Percentiles rank a stretch among this genome's conserved stretches.
Evolutionary conservation across 2,329 filamentous ascomycete genomes (phyloP).

Genomic region (Aspergillus arachidicola): DNA sequence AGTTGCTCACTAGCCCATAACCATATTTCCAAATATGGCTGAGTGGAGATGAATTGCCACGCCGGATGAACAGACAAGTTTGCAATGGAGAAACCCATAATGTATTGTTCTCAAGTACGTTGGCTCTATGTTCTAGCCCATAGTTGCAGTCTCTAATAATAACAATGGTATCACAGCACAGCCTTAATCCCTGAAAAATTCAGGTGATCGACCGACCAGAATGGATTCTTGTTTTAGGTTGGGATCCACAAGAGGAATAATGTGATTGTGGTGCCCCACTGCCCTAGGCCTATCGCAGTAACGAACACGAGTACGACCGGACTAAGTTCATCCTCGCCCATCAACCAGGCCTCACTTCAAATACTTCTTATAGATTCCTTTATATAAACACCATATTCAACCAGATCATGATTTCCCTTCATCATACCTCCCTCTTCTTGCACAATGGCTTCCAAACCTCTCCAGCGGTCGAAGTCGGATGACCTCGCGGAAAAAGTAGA

Average conservation of each 20-base stretch:
- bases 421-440: neutral
- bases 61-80: neutral
- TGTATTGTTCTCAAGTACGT: neutral
- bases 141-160: neutral
- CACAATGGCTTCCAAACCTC: neutral
- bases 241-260: neutral
- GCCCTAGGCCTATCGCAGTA: neutral
- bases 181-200: neutral
- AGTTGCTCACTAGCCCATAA: neutral
- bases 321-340: neutral
- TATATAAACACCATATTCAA: neutral
- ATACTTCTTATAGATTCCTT: neutral
- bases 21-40: neutral
- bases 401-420: neutral
- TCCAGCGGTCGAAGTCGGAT: neutral
- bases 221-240: neutral
- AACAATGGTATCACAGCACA: neutral
- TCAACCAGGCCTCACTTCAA: neutral
- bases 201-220: too few relatives aligned
- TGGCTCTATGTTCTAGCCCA: neutral
- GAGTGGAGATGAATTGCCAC: neutral
- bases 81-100: neutral
- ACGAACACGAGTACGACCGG: neutral
- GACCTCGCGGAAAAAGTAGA: neutral
- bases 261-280: neutral